Conservation (phyloP, 768 basidiomycete genomes). For the Suillus cothurnatus region DNA sequence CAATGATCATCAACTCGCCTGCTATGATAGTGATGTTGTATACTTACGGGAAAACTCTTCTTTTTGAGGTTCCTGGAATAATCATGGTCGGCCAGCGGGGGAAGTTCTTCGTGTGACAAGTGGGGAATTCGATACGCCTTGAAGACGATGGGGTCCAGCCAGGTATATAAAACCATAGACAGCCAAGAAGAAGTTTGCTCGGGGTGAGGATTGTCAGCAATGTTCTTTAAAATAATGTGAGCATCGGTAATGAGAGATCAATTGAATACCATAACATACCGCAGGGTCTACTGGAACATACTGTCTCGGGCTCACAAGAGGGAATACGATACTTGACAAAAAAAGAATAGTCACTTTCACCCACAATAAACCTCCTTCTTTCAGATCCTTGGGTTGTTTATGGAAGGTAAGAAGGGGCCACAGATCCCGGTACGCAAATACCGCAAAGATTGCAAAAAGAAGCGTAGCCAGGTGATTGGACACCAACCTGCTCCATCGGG, state of each 20-base stretch:
- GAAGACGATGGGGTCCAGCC: slow-evolving; percentile 53
- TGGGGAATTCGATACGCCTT: slow-evolving; percentile 46
- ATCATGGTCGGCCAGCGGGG: slow-evolving; percentile 53
- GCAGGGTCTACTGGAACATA: slow-evolving; percentile 59
- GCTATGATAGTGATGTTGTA: background rate
- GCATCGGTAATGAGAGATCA: background rate
- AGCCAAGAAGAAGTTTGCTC: slow-evolving; percentile 44
- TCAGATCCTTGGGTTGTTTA: slow-evolving; percentile 48
- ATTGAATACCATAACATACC: slow-evolving; percentile 3
- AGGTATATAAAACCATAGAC: slow-evolving; percentile 45
- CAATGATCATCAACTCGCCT: background rate
- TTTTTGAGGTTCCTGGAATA: slow-evolving; percentile 35
- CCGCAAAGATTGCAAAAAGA: slow-evolving; percentile 46
- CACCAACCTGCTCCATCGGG: slow-evolving; percentile 31
- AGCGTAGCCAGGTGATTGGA: slow-evolving; percentile 47
- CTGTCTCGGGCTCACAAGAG: slow-evolving; percentile 54
- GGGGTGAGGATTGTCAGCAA: slow-evolving; percentile 31
- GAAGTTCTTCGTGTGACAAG: slow-evolving; percentile 44
- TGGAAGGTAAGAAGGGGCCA: slow-evolving; percentile 61
- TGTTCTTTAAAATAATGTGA: slow-evolving; percentile 19
- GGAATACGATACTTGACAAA: slow-evolving; percentile 49
- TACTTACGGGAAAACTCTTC: slow-evolving; percentile 36
- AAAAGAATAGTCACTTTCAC: slow-evolving; percentile 48
- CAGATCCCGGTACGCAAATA: slow-evolving; percentile 60
- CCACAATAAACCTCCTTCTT: slow-evolving; percentile 56